Evolutionary conservation across 75 land plant genomes (phyloP).

Genomic region (Chamaecyparis obtusa): DNA sequence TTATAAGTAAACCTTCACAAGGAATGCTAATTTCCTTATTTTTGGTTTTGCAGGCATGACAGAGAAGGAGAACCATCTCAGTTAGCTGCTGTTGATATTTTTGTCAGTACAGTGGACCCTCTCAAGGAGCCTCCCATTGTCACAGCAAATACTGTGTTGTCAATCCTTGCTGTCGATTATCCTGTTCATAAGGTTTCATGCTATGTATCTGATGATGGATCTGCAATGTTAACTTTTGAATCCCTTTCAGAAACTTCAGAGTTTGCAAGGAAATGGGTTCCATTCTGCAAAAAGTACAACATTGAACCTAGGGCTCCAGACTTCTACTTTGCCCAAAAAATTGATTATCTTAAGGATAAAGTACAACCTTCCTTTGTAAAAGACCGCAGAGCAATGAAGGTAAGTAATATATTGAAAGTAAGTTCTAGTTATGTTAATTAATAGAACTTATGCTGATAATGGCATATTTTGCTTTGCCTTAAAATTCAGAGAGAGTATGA

Average conservation of each 20-base stretch:
- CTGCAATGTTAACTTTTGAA: slow-evolving; percentile 93
- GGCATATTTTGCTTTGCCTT: neutral
- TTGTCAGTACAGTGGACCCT: slow-evolving; percentile 98
- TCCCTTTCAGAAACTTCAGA: slow-evolving; percentile 87
- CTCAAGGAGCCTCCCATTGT: slow-evolving; percentile 92
- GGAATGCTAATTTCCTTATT: neutral
- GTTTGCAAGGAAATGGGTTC: slow-evolving; percentile 94
- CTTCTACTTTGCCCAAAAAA: slow-evolving; percentile 85
- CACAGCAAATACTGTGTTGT: slow-evolving; percentile 87
- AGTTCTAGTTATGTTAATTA: slow-evolving; percentile 1
- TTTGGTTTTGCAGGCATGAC: slow-evolving; percentile 58
- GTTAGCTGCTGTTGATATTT: slow-evolving; percentile 78
- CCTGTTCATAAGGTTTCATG: slow-evolving; percentile 95
- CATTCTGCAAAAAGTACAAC: slow-evolving; percentile 86
- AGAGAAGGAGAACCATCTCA: slow-evolving; percentile 87
- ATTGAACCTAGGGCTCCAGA: slow-evolving; percentile 96
- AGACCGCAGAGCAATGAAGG: slow-evolving; percentile 92
- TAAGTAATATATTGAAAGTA: slow-evolving; percentile 9
- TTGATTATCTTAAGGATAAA: slow-evolving; percentile 91
- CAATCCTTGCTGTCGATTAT: slow-evolving; percentile 91
- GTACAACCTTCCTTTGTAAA: slow-evolving; percentile 87
- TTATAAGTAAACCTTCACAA: neutral
- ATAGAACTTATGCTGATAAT: neutral
- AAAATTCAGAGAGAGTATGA: slow-evolving; percentile 76
- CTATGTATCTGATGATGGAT: slow-evolving; percentile 94